Evolutionary conservation across 1,139 yeast genomes (phyloP), one percentile per base, ranked within the genome.

Genomic region (Saccharomycopsis hybrid): DNA sequence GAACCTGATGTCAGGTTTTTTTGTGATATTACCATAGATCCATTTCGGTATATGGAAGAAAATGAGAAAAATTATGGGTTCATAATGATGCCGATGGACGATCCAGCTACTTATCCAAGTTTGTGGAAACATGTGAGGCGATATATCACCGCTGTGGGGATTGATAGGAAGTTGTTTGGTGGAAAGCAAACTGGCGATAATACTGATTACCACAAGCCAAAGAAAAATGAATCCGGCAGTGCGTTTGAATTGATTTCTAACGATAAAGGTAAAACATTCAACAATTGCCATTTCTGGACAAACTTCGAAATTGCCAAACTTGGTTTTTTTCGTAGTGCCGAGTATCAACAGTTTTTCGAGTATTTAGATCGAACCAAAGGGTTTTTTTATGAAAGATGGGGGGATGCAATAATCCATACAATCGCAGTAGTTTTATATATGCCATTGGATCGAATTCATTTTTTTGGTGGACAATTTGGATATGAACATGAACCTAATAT

Each of bases 1-100:
- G 89, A 84, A 62, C 86, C 89, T 2, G 82, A 78, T 51, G 76
- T 80, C 54, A 67, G 71, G 54, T 69, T 82, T 56, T 72, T 68
- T 58, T 84, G 90, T 65, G 86, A 82, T 62, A 68, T 84, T 53
- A 71, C 76, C 54, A 76, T 78, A 60, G 90, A 84, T 60, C 74
- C 82, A 43, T 82, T 84, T 65, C 70, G 72, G 58, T 80, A 65
- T 61, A 79, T 84, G 85, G 65, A 70, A 49, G 81, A 74, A 54
- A 71, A 80, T 58, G 65, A 78, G 50, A 78, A 80, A 65, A 69
- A 65, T 45, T 83, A 82, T 60, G 88, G 87, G 1, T 83, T 81
- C 65, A 77, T 83, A 4, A 77, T 82, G 48, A 75, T 85, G n/a
- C 71, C 77, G 57, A 76, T 77, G 55, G 89, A 82, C 62, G 80